These are phyloP conservation scores for Hypoxylon fuscum DNA, from an alignment of 495 filamentous ascomycete species.

Conservation along the genomic window DNA sequence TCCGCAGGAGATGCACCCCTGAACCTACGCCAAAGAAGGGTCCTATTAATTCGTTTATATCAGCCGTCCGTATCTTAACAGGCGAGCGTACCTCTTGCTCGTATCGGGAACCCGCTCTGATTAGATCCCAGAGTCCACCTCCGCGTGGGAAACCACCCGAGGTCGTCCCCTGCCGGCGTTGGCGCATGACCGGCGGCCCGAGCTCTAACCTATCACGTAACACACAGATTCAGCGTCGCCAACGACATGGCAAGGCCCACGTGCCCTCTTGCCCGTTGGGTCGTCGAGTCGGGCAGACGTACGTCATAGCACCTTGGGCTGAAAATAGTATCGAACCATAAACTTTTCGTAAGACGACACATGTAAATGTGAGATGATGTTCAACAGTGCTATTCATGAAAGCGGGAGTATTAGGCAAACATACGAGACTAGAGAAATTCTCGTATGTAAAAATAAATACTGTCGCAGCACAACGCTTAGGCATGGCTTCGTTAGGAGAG, in stretches of 20 bases:
- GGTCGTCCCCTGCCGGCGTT: neutral
- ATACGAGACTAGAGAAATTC: too few species aligned
- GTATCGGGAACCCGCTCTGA: neutral
- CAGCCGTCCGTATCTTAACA: neutral
- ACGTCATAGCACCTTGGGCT: constrained; percentile 18
- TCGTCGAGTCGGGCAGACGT: constrained; percentile 6
- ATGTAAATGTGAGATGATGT: too few species aligned
- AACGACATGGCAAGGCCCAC: constrained; percentile 19
- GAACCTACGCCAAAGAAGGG: constrained; percentile 1
- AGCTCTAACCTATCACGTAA: constrained; percentile 30
- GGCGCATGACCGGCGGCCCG: constrained; percentile 10
- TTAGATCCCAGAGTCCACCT: neutral
- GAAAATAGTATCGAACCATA: neutral
- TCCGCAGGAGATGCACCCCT: neutral
- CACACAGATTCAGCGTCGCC: constrained; percentile 23
- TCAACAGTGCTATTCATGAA: too few species aligned
- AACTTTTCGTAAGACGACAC: too few species aligned
- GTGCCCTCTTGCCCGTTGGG: constrained; percentile 20
- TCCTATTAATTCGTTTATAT: neutral
- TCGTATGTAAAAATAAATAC: too few species aligned
- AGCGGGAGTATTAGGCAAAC: too few species aligned
- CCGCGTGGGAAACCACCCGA: neutral
- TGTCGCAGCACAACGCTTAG: too few species aligned
- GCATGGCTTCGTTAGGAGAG: too few species aligned
- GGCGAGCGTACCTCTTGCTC: neutral